A percentile compares a stretch with the other conserved stretches of the same genome.
Evolutionary conservation across 345 rosid species (phyloP).

Genomic region (Pelargonium nanum): DNA sequence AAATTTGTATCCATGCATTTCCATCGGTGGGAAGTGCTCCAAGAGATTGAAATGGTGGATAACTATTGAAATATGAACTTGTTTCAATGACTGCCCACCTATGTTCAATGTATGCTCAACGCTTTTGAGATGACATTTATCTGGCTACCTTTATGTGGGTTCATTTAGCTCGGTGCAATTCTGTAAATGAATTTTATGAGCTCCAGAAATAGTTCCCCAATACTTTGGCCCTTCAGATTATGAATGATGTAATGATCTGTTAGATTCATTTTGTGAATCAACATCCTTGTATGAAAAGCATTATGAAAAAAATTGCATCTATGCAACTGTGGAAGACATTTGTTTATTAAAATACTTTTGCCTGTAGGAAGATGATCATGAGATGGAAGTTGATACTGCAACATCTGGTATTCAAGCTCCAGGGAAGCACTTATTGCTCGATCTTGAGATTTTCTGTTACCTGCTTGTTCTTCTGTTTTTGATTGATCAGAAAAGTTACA

Average conservation of each 20-base stretch:
- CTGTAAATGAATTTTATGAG: not conserved
- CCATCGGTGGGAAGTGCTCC: too few species aligned
- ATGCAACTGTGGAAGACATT: not conserved
- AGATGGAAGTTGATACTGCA: constrained; percentile 85
- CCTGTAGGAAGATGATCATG: constrained; percentile 57
- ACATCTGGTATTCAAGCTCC: constrained; percentile 42
- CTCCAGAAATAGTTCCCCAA: not conserved
- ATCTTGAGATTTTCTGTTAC: constrained; percentile 67
- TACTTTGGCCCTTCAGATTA: not conserved
- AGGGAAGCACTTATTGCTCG: constrained; percentile 48
- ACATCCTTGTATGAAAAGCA: not conserved
- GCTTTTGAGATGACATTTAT: too few species aligned
- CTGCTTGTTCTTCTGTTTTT: constrained; percentile 64
- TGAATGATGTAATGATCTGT: not conserved
- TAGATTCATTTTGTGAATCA: too few species aligned
- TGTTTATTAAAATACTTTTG: not conserved
- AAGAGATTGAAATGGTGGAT: too few species aligned
- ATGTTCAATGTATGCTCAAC: too few species aligned
- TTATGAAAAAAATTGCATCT: too few species aligned
- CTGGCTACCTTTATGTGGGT: not conserved
- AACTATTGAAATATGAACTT: too few species aligned
- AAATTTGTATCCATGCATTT: too few species aligned
- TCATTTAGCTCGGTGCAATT: not conserved
- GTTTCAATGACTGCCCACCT: too few species aligned
- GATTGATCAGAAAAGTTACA: constrained; percentile 65